phyloP scores from a whole-genome alignment of 208 protist genomes.

The Leishmania braziliensis region DNA sequence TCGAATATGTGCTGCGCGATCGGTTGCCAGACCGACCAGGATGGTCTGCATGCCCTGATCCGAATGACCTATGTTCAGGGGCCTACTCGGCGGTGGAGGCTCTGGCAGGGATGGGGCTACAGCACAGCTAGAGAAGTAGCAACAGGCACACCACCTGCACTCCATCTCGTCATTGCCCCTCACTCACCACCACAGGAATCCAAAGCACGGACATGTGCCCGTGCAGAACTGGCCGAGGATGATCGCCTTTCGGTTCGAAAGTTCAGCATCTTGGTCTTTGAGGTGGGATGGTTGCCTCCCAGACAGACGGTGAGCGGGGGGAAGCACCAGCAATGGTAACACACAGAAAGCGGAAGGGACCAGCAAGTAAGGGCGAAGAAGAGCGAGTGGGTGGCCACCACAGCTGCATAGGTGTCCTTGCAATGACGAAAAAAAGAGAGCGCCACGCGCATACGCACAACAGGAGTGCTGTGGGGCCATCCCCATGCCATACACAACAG shows the following conservation, averaged over 20 bases:
- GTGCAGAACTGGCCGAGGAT: not conserved
- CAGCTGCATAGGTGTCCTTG: not conserved
- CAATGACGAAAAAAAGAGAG: not conserved
- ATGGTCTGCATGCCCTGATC: not conserved
- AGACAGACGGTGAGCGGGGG: not conserved
- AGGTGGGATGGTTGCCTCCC: not conserved
- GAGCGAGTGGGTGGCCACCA: not conserved
- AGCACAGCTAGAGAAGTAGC: not conserved
- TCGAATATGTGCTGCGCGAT: not conserved
- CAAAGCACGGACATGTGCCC: no score
- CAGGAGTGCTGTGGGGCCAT: not conserved
- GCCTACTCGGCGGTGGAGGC: not conserved
- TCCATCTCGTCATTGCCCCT: not conserved
- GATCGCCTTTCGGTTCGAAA: no score
- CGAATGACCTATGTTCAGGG: not conserved
- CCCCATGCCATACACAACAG: not conserved
- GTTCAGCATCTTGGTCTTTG: no score
- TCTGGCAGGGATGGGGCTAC: not conserved
- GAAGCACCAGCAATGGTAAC: not conserved
- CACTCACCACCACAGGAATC: not conserved
- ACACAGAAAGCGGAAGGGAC: not conserved
- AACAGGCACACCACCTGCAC: not conserved
- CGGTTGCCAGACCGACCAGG: not conserved
- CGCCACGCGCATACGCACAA: not conserved
- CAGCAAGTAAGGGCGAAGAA: not conserved